phyloP scores from a whole-genome alignment of 2,329 filamentous ascomycete genomes.

The Xenosphaeropsis pyriputrescens region DNA sequence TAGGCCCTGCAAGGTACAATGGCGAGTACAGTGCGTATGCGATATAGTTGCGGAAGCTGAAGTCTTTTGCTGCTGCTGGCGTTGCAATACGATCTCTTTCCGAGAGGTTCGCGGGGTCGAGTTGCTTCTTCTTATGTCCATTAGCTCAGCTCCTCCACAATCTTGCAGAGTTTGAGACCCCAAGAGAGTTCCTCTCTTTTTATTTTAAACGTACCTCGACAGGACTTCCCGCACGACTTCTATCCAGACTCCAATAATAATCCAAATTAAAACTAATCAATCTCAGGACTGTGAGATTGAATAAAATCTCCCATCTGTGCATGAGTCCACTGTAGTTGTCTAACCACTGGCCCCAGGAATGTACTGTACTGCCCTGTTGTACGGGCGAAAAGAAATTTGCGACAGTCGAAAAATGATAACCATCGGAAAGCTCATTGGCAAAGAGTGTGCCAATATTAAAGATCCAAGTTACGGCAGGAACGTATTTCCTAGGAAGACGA shows the following conservation, averaged over 20 bases:
- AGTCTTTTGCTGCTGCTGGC: conserved; percentile 58
- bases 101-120: conserved; percentile 74
- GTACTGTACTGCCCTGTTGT: conserved; percentile 3
- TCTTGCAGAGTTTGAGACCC: not conserved
- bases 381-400: conserved; percentile 31
- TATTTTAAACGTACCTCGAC: conserved; percentile 55
- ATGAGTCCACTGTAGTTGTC: conserved; percentile 76
- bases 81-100: conserved; percentile 75
- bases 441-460: conserved; percentile 84
- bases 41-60: conserved; percentile 71
- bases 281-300: conserved; percentile 87
- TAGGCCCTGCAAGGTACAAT: conserved; percentile 82
- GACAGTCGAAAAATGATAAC: conserved; percentile 59
- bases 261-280: conserved; percentile 96
- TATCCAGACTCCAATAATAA: conserved; percentile 79
- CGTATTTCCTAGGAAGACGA: conserved; percentile 49
- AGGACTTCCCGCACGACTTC: conserved; percentile 42
- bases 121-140: conserved; percentile 85
- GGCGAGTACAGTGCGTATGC: conserved; percentile 86
- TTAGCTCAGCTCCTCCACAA: conserved; percentile 31
- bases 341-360: conserved; percentile 49
- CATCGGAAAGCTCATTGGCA: conserved; percentile 70
- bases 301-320: conserved; percentile 87
- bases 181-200: too few species aligned
- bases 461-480: conserved; percentile 70